These are phyloP conservation scores for Phytophthora litchii DNA, from an alignment of 352 stramenopile genomes.

Conservation along the genomic window DNA sequence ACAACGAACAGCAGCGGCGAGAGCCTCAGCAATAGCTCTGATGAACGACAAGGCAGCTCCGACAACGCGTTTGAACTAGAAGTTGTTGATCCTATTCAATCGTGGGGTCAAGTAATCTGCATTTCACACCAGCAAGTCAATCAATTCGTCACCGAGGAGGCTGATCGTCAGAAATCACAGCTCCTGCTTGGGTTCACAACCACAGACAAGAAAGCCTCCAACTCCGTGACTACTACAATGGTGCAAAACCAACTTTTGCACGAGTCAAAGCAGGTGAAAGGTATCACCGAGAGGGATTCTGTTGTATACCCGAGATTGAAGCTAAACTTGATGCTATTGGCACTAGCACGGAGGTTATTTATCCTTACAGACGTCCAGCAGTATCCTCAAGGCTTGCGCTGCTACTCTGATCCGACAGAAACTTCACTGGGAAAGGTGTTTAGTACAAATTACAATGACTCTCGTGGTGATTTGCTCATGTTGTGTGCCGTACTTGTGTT, in stretches of 20 bases:
- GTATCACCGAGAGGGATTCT: conserved; percentile 18
- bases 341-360: conserved; percentile 21
- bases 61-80: conserved; percentile 34
- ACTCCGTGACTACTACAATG: not conserved
- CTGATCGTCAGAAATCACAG: conserved; percentile 16
- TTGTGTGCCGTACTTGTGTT: not conserved
- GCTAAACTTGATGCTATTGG: conserved; percentile 22
- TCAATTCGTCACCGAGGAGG: conserved; percentile 23
- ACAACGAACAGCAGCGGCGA: not conserved
- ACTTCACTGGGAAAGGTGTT: conserved; percentile 55
- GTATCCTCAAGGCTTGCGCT: conserved; percentile 1
- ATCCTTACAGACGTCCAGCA: conserved; percentile 4
- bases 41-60: not conserved
- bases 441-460: not conserved
- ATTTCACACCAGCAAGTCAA: conserved; percentile 21
- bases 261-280: not conserved
- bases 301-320: conserved; percentile 16
- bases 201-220: not conserved
- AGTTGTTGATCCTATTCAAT: conserved; percentile 24
- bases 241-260: conserved; percentile 1
- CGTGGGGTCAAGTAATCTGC: conserved; percentile 15
- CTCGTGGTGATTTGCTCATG: not conserved
- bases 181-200: conserved; percentile 1
- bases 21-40: not conserved
- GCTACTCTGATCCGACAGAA: conserved; percentile 27